Evolutionary conservation across 805 yeast species (phyloP), one percentile per base, ranked within the genome.

Genomic region (Zygotorulaspora sp.): DNA sequence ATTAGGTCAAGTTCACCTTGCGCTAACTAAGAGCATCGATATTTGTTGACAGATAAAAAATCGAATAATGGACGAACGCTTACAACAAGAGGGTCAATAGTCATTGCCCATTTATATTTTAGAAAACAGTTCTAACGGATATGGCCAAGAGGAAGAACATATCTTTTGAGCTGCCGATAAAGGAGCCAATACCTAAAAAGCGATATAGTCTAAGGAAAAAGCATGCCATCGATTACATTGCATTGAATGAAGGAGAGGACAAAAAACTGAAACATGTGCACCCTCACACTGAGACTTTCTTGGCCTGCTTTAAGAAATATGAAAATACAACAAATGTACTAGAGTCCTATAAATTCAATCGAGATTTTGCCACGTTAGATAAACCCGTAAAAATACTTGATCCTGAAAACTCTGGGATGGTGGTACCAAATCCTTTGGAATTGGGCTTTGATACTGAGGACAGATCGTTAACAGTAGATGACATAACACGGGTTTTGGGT

Each of bases 221-320:
- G 28, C 61, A 66, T n/a, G 68, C 69, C 36, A 72, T 88, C 30
- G 95, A 87, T 55, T 87, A 87, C 53, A 78, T 76, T 7, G 92
- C 95, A 0, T 65, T 87, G 49, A 75, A 87, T 55, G 81, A 79
- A 38, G 95, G 95, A 4, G 81, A 78, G 24, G 57, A 66, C 54
- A 40, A 69, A 38, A 71, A 74, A 3, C 62, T 72, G 4, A 67
- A 69, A 21, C 75, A 75, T 49, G 71, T 74, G 7, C 95, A 84
- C 53, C 80, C 77, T 2, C 79, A 76, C 63, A 75, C 56, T 35
- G 61, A 41, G 8, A 37, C 43, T 4, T 59, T 66, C 29, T 30
- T 53, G 19, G 35, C 35, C 28, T 46, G 50, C 44, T 53, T 49
- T 23, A 41, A 33, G 28, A 42, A 40, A 21, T 53, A 52, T 50